phyloP scores from a whole-genome alignment of 768 basidiomycete genomes.

The Sarcodon aspratus region DNA sequence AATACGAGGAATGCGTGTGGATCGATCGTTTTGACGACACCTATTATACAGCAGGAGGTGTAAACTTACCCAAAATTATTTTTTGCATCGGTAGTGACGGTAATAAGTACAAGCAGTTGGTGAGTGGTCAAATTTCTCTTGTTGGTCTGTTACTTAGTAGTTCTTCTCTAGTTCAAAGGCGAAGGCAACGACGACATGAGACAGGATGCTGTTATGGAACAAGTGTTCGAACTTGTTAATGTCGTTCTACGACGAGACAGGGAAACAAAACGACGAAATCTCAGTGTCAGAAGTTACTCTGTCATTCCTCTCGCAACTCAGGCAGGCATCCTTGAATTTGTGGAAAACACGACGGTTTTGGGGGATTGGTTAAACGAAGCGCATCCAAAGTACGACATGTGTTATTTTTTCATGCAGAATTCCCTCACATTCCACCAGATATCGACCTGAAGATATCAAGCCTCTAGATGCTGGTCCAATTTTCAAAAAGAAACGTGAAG shows the following conservation, averaged over 20 bases:
- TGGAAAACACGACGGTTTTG: constrained; percentile 63
- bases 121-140: constrained; percentile 24
- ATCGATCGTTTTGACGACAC: constrained; percentile 47
- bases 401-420: constrained; percentile 1
- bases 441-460: constrained; percentile 46
- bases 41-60: constrained; percentile 64
- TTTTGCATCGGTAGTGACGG: constrained; percentile 61
- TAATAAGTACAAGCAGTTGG: constrained; percentile 64
- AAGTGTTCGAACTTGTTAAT: constrained; percentile 89
- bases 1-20: constrained; percentile 62
- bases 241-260: constrained; percentile 60
- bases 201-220: constrained; percentile 98
- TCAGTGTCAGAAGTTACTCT: constrained; percentile 76
- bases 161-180: constrained; percentile 67
- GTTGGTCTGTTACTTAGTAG: neutral
- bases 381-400: constrained; percentile 48
- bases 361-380: constrained; percentile 47
- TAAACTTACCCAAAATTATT: constrained; percentile 75
- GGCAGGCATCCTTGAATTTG: constrained; percentile 88
- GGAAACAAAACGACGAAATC: constrained; percentile 60
- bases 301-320: constrained; percentile 75
- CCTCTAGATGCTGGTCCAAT: constrained; percentile 17
- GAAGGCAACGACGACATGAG: constrained; percentile 85
- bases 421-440: constrained; percentile 29
- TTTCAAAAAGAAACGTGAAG: constrained; percentile 21